Evolutionary conservation across 306 rosid species (phyloP), one percentile per base, ranked within the genome.

Genomic region (Vigna mungo): DNA sequence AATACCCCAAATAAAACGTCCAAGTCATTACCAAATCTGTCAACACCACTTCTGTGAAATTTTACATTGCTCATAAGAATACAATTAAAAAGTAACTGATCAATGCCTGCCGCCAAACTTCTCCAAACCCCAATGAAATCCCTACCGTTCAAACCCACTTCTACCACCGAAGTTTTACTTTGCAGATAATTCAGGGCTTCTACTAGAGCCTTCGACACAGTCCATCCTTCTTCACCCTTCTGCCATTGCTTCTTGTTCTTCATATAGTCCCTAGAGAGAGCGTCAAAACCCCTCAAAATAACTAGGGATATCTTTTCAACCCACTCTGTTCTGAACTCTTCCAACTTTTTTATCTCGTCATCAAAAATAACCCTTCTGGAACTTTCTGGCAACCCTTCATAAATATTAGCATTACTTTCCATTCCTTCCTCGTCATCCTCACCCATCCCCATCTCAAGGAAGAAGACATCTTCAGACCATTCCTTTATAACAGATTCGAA

Each of bases 221-320:
- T 60, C 97, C 93, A 89, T 75, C 96, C 89, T 43, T 90, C 93
- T 84, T 95, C 97, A 66, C 59, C 59, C 72, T 87, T 89, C 67
- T 88, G 96, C 98, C 97, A 92, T 60, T 92, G 98, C 86, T 80
- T 92, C 85, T 78, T 88, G 88, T 88, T 95, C 80, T 89, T 95
- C 80, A 86, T 49, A 83, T 95, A 90, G 60, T 95, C 97, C 39
- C 92, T 83, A 81, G 87, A 83, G 60, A 76, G 86, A 46, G 92
- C 85, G 78, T 92, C 98, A 54, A 92, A 90, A 36, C 98, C 98
- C 85, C 97, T 92, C 82, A 90, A 84, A 82, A 88, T 89, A 80
- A 84, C 97, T 20, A 86, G 56, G 70, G 90, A 89, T 53, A 95
- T 75, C 83, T 88, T 92, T 76, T 87, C 98, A 68, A 82, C 90